Conservation (phyloP, 1,284 basidiomycete genomes). For the Cryptococcus floricola region DNA sequence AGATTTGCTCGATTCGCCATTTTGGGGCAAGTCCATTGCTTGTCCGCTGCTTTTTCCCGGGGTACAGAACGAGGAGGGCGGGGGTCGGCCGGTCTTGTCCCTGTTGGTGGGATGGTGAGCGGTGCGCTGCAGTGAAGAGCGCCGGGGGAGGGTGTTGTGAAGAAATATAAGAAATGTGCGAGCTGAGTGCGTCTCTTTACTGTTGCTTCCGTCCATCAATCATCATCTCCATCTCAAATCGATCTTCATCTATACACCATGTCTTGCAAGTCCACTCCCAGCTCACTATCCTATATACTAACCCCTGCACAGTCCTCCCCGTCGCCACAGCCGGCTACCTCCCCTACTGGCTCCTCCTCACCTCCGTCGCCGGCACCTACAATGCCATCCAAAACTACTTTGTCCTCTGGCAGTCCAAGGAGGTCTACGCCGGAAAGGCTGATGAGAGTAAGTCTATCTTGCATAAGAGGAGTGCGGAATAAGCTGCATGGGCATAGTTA, state of each 20-base stretch:
- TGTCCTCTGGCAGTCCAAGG: slow-evolving; percentile 70
- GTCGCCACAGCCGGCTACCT: slow-evolving; percentile 58
- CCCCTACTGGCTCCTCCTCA: slow-evolving; percentile 79
- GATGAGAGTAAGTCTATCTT: slow-evolving; percentile 45
- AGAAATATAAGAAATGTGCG: not conserved
- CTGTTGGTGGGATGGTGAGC: not conserved
- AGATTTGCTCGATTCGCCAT: slow-evolving; percentile 33
- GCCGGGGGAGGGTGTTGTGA: not conserved
- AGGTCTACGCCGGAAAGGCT: slow-evolving; percentile 66
- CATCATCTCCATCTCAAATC: too few species aligned
- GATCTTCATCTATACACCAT: not conserved
- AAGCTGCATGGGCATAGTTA: not conserved
- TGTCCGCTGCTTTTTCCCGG: not conserved
- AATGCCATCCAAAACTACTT: slow-evolving; percentile 79
- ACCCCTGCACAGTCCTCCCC: slow-evolving; percentile 22
- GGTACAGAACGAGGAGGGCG: not conserved
- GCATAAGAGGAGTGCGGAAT: not conserved
- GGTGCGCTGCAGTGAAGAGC: not conserved
- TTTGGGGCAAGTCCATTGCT: slow-evolving; percentile 31
- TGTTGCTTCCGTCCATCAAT: too few species aligned
- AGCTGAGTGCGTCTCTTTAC: too few species aligned
- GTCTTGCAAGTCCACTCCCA: not conserved
- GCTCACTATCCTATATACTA: not conserved
- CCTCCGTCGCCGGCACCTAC: slow-evolving; percentile 70
- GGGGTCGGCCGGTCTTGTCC: not conserved